Conservation (phyloP, 1,284 basidiomycete species). For the Coriolopsis trogii region DNA sequence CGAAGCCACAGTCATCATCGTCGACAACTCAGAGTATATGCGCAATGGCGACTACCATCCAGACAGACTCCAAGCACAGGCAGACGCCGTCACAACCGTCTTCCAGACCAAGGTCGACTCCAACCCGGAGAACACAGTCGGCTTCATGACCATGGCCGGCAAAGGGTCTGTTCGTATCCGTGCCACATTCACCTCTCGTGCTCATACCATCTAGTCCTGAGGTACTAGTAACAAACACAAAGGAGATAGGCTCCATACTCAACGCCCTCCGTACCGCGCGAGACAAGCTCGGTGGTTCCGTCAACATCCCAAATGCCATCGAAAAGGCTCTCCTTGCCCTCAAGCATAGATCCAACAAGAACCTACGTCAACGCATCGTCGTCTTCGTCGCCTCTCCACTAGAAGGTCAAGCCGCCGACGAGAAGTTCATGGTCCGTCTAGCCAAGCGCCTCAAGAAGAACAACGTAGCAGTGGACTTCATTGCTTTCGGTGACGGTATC, state of each 20-base stretch:
- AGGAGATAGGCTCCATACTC: conserved; percentile 92
- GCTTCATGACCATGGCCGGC: conserved; percentile 97
- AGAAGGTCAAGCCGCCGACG: conserved; percentile 64
- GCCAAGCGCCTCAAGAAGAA: conserved; percentile 99
- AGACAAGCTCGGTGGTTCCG: conserved; percentile 74
- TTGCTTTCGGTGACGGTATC: conserved; percentile 79
- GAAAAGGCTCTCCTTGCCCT: conserved; percentile 94
- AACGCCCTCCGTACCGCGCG: conserved; percentile 75
- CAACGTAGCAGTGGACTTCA: conserved; percentile 94
- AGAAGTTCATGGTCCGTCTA: conserved; percentile 81
- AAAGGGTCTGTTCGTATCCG: conserved; percentile 68
- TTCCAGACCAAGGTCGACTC: conserved; percentile 94
- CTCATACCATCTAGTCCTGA: conserved; percentile 69
- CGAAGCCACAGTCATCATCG: conserved; percentile 91
- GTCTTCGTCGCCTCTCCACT: conserved; percentile 93
- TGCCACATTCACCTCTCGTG: background rate
- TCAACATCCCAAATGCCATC: conserved; percentile 89
- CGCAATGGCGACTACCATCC: conserved; percentile 95
- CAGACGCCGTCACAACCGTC: conserved; percentile 89
- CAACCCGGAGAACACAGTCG: conserved; percentile 97
- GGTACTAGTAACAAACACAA: conserved; percentile 94
- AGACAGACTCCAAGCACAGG: conserved; percentile 87
- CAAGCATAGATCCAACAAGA: conserved; percentile 99
- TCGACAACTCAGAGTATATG: conserved; percentile 96
- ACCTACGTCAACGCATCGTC: conserved; percentile 92